These are phyloP conservation scores for Schwanniomyces pseudopolymorphus DNA, from an alignment of 805 yeast genomes.

Conservation along the genomic window DNA sequence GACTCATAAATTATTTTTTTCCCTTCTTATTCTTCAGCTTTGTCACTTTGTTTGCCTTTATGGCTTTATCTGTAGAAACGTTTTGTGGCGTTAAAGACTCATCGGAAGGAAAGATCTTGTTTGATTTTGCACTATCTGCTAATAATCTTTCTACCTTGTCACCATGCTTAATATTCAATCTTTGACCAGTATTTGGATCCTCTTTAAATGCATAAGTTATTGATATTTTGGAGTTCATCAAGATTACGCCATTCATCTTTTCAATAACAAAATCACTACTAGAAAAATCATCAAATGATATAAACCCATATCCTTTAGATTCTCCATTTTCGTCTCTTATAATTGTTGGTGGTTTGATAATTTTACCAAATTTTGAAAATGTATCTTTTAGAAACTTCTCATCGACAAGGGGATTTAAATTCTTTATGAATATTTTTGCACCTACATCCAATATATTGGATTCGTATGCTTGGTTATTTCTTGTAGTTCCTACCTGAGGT, in stretches of 20 bases:
- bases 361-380: slow-evolving; percentile 67
- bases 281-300: slow-evolving; percentile 63
- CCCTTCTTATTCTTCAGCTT: slow-evolving; percentile 1
- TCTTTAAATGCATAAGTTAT: slow-evolving; percentile 75
- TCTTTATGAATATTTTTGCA: slow-evolving; percentile 54
- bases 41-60: not conserved
- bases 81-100: not conserved
- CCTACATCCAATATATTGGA: slow-evolving; percentile 43
- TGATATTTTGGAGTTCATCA: slow-evolving; percentile 63
- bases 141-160: slow-evolving; percentile 71
- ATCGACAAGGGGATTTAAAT: slow-evolving; percentile 66
- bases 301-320: slow-evolving; percentile 64
- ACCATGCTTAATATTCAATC: slow-evolving; percentile 65
- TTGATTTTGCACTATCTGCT: slow-evolving; percentile 59
- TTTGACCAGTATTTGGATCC: slow-evolving; percentile 35
- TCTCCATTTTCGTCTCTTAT: slow-evolving; percentile 49
- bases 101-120: slow-evolving; percentile 19
- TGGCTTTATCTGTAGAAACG: not conserved
- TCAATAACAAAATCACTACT: slow-evolving; percentile 71
- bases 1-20: too few species aligned
- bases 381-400: slow-evolving; percentile 54
- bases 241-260: slow-evolving; percentile 63
- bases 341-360: slow-evolving; percentile 51
- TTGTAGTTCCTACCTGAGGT: slow-evolving; percentile 11
- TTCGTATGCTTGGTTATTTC: slow-evolving; percentile 9